These are phyloP conservation scores for Trametes sanguinea DNA, from an alignment of 768 basidiomycete species.

Conservation along the genomic window DNA sequence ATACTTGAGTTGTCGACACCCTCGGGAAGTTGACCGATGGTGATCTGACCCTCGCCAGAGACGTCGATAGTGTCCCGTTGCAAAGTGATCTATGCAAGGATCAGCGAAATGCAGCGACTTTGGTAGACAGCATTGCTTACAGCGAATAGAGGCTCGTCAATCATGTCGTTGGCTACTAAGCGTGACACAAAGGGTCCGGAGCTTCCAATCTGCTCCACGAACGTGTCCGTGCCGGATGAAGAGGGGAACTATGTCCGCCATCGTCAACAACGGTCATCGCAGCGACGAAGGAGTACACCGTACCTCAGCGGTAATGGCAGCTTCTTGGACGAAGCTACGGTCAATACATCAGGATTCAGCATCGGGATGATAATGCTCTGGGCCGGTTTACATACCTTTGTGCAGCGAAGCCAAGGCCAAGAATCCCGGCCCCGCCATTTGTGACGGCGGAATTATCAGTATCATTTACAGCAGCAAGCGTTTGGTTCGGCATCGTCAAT, in stretches of 20 bases:
- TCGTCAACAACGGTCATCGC: not conserved
- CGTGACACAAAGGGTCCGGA: conserved; percentile 40
- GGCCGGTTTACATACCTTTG: conserved; percentile 52
- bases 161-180: conserved; percentile 36
- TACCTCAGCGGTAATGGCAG: conserved; percentile 28
- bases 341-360: not conserved
- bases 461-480: conserved; percentile 65
- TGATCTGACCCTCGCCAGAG: conserved; percentile 68
- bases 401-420: conserved; percentile 76
- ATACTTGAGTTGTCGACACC: conserved; percentile 51
- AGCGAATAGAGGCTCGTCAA: conserved; percentile 47
- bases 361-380: not conserved
- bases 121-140: conserved; percentile 11
- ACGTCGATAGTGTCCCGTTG: conserved; percentile 70
- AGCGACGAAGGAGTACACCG: not conserved
- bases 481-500: conserved; percentile 51
- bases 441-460: conserved; percentile 70
- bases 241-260: conserved; percentile 23
- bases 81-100: conserved; percentile 45
- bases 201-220: conserved; percentile 28
- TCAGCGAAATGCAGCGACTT: not conserved
- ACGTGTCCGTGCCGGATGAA: conserved; percentile 28
- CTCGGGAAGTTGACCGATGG: conserved; percentile 64
- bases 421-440: conserved; percentile 64
- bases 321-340: conserved; percentile 29